Base-by-base conservation (phyloP, 108 stramenopile genomes). In the Pseudonitzschia multiseries region DNA sequence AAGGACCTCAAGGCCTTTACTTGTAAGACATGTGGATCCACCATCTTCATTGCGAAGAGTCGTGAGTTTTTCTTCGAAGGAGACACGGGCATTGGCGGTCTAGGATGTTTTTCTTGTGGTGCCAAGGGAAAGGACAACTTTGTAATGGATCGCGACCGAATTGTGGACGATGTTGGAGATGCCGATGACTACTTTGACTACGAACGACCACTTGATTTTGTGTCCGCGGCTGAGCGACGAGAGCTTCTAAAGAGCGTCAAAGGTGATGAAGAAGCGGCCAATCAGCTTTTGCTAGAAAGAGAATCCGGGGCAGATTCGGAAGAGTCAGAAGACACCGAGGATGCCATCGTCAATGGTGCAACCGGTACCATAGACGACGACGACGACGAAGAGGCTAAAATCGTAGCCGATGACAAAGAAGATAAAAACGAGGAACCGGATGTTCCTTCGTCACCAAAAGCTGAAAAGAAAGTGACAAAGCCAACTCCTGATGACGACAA, bases 31-130 rank as follows among this genome's bases (percentile, higher is more conserved):
- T 94, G 93, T 71, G 89, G 91, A 61, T 79, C 91, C 0, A 94
- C 89, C 10, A 77, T 94, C 41, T 94, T 94, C 76, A 89, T 94
- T 77, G 93, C 93, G 15, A 84, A 86, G 28, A 79, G 83, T 44
- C 79, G 93, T 41, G 89, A 94, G 75, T 93, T 90, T 81, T 94
- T 94, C 80, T 90, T 90, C 77, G 76, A 94, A 68, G 90, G 93
- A 12, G 40, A 63, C 40, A 86, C 86, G 1, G 84, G 84, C 31
- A 72, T 85, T 68, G 88, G 87, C 18, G 89, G 87, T 57, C 71
- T 88, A 40, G 85, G 87, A 53, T 94, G 93, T 56, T 88, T 86
- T 69, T 75, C 83, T 29, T 94, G 93, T 70, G 93, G 93, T 60
- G 91, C 91, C 43, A 92, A 78, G 32, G 93, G 93, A 8, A 73